Base-by-base conservation (phyloP, 306 rosid genomes). In the Lablab purpureus region DNA sequence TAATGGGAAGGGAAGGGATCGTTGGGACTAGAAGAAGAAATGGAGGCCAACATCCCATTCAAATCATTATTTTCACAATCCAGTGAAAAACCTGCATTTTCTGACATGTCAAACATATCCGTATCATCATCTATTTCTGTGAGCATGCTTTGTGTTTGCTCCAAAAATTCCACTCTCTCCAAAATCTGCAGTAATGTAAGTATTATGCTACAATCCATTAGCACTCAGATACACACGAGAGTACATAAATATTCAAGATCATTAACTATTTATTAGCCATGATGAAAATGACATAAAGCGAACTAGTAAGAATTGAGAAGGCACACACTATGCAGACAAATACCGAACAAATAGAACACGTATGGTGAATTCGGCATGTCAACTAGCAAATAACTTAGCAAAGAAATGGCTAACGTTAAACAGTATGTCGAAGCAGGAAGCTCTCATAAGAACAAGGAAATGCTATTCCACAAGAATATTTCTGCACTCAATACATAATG, bases 131-230 rank as follows among this genome's bases (percentile, higher is more conserved):
- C 77, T 66, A 74, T 80, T 74, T 78, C 89, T 25, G 51, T 60
- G 60, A 94, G 82, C 49, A 87, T 30, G 67, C 87, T 86, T 72
- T 79, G 88, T 70, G 93, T 83, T 70, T 88, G 87, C 27, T 84
- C 87, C 79, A 91, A 69, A 77, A 90, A 79, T 14, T 85, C 89
- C 22, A 70, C 21, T 30, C 74, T 79, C 85, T 91, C 93, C 71
- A 58, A 75, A 67, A 89, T 86, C 97, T 94, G 88, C 73, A 83
- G 58, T 67, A 75, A 51, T 67, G 74, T 76, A 67, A 84, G 50
- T 71, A 75, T 60, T 34, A 77, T 40, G 56, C 25, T 25, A 45
- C 47, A 50, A 54, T 75, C 51, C 80, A 32, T 71, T 32, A 74
- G 52, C 73, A 81, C 43, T 15, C n/a, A 30, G 14, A 65, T 36